Conservation (phyloP, 108 stramenopile species). For the Nitzschia sp. region DNA sequence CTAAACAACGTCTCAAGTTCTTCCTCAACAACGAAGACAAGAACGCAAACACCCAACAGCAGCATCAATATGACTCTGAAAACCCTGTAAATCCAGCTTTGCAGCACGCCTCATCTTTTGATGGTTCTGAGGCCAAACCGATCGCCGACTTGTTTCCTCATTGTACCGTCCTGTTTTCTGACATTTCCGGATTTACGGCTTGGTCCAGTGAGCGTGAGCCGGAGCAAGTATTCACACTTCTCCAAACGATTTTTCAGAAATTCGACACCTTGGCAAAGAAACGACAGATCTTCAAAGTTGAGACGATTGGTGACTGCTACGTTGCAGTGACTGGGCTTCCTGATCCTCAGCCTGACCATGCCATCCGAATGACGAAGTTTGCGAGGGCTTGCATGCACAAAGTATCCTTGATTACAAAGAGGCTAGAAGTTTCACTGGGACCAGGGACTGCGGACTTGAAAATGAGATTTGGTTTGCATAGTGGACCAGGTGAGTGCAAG, state of each 20-base stretch:
- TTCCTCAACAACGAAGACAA: conserved; percentile 26
- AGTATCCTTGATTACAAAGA: conserved; percentile 8
- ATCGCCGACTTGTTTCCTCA: conserved; percentile 67
- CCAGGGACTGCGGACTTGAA: conserved; percentile 33
- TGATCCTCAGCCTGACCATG: conserved; percentile 43
- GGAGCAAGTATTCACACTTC: conserved; percentile 36
- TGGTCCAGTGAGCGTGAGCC: conserved; percentile 39
- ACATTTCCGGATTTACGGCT: conserved; percentile 66
- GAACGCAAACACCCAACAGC: neutral
- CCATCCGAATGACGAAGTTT: conserved; percentile 34
- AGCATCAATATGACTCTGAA: conserved; percentile 2
- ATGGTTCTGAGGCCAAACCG: conserved; percentile 6
- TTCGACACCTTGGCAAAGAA: conserved; percentile 28
- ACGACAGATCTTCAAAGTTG: conserved; percentile 34
- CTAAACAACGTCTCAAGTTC: conserved; percentile 15
- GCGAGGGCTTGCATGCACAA: conserved; percentile 32
- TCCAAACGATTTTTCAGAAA: conserved; percentile 28
- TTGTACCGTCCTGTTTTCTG: conserved; percentile 44
- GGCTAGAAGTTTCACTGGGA: conserved; percentile 28
- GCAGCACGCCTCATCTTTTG: neutral
- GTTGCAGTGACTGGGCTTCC: conserved; percentile 36
- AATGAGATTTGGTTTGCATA: conserved; percentile 25
- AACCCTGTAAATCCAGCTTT: no score
- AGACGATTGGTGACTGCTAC: conserved; percentile 36
- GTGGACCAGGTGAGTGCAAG: conserved; percentile 18